Evolutionary conservation across 2,329 filamentous ascomycete species (phyloP), one percentile per base, ranked within the genome.

Genomic region (Apiospora arundinis): DNA sequence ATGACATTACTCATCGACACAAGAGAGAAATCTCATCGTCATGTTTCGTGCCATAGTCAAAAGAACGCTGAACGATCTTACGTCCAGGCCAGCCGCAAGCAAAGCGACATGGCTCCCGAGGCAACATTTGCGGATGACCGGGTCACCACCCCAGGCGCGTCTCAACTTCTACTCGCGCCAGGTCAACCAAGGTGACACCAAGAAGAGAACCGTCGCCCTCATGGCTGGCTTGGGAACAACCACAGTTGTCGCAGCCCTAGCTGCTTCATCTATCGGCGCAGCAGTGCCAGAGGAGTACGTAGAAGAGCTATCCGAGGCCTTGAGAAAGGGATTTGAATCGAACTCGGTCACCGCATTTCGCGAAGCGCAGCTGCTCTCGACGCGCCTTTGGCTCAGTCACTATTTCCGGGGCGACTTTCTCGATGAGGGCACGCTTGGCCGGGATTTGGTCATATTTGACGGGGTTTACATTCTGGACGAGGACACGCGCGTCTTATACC

Each of bases 401-500:
- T 69, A 44, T 28, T 69, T 60, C 28, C 68, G 40, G 11, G 68
- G 68, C n/a, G 40, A 28, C 23, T 69, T 69, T n/a, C 3, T 44
- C 68, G 68, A 69, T 11, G 25, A 69, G n/a, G 68, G 68, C 14
- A 11, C 48, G 4, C n/a, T 69, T 21, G 45, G 42, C 11, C 23
- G 16, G 18, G n/a, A 52, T 28, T 3, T 69, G 16, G 0, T 60
- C 4, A 21, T 56, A 2, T 28, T 0, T 3, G 18, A 7, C 7
- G 68, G 68, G 12, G 4, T 69, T 28, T 14, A 69, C 32, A 60
- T 69, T 8, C 1, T 49, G 16, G 28, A 28, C 25, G 68, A 46
- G 25, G 68, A 60, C 40, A 69, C 48, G 45, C 68, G 68, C 21
- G 21, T 69, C 25, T 60, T 49, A 48, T 69, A 49, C 25, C 68